Conservation (phyloP, 805 yeast species). For the Metschnikowia baotianmanensis region DNA sequence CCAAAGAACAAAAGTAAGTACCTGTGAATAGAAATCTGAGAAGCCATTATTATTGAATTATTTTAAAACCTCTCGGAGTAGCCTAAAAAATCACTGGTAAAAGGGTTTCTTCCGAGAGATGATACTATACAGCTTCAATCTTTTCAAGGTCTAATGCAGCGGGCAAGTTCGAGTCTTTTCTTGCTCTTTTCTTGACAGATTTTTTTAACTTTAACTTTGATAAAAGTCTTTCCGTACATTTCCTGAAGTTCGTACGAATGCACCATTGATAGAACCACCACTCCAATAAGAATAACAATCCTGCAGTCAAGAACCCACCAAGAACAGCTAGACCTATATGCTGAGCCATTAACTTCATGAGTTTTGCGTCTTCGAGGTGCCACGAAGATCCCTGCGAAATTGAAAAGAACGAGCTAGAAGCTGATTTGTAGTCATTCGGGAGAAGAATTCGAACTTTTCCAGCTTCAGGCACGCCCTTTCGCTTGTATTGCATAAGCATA, state of each 20-base stretch:
- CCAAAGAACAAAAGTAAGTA: not conserved
- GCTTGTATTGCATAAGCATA: conserved; percentile 81
- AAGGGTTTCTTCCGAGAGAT: too few relatives aligned
- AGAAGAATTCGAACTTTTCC: conserved; percentile 66
- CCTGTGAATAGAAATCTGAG: not conserved
- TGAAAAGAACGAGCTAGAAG: conserved; percentile 61
- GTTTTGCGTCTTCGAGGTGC: conserved; percentile 86
- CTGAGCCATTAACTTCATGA: conserved; percentile 68
- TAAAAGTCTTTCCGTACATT: conserved; percentile 15
- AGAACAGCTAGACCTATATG: conserved; percentile 73
- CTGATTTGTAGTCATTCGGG: conserved; percentile 69
- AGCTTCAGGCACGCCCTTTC: conserved; percentile 70
- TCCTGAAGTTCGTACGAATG: conserved; percentile 29
- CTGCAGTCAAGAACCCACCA: conserved; percentile 63
- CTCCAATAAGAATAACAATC: conserved; percentile 34
- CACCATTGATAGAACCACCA: conserved; percentile 40
- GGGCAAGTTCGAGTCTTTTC: conserved; percentile 58
- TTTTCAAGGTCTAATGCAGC: conserved; percentile 31
- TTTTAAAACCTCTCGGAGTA: not conserved
- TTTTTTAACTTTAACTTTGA: conserved; percentile 16
- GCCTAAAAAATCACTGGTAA: not conserved
- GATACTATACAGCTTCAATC: conserved; percentile 13
- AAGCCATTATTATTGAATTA: not conserved
- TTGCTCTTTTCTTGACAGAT: conserved; percentile 35
- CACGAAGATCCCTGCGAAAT: conserved; percentile 85